These are phyloP conservation scores for Kuraishia floccosa DNA, from an alignment of 805 yeast genomes.

Conservation along the genomic window DNA sequence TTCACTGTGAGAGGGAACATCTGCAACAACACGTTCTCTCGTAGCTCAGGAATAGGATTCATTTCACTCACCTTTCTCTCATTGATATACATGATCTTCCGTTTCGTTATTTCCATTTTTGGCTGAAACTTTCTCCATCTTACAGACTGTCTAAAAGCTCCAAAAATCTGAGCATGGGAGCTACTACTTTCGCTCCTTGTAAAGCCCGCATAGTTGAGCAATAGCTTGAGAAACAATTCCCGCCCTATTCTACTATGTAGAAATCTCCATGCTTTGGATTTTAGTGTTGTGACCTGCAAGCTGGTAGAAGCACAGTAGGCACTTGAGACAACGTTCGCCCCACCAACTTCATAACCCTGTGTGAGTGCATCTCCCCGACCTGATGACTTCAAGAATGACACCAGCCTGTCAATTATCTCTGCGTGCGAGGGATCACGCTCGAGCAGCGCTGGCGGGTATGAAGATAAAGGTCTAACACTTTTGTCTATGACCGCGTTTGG, in stretches of 20 bases:
- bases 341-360: constrained; percentile 29
- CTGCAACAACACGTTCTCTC: too few relatives aligned
- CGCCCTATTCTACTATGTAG: constrained; percentile 28
- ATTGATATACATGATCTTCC: constrained; percentile 15
- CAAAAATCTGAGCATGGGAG: constrained; percentile 1
- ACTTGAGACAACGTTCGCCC: constrained; percentile 11
- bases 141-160: too few relatives aligned
- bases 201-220: constrained; percentile 23
- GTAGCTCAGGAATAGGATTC: constrained; percentile 15
- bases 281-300: constrained; percentile 26
- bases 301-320: constrained; percentile 23
- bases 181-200: background rate
- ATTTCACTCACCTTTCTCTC: constrained; percentile 4
- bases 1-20: too few relatives aligned
- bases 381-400: constrained; percentile 17
- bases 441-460: background rate
- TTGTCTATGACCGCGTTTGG: too few relatives aligned
- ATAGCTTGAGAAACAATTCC: constrained; percentile 22
- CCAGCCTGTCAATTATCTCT: constrained; percentile 29
- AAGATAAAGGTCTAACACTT: too few relatives aligned
- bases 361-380: constrained; percentile 24
- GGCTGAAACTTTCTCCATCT: constrained; percentile 3
- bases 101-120: constrained; percentile 5
- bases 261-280: constrained; percentile 30
- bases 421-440: constrained; percentile 6